Evolutionary conservation across 345 rosid genomes (phyloP).

Genomic region (Lumnitzera racemosa): DNA sequence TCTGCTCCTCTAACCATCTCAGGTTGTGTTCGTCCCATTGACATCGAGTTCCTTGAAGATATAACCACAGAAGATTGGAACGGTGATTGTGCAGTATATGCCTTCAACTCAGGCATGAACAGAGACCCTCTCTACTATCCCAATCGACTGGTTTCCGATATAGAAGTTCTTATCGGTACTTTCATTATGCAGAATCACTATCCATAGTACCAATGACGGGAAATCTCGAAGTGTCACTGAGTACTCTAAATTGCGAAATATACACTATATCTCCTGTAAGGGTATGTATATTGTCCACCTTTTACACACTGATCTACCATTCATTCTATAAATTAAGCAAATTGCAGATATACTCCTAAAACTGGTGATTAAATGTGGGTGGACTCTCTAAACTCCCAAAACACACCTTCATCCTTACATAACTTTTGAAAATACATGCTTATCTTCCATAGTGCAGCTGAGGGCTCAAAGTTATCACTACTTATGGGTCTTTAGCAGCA

Average conservation of each 20-base stretch:
- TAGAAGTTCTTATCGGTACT: neutral
- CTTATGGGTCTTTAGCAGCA: no score
- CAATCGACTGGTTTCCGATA: no score
- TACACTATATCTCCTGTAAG: slow-evolving; percentile 42
- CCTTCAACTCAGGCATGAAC: slow-evolving; percentile 34
- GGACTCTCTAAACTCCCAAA: no score
- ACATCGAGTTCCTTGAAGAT: slow-evolving; percentile 45
- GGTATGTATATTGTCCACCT: slow-evolving; percentile 19
- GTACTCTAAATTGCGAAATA: slow-evolving; percentile 36
- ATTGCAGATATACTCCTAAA: no score
- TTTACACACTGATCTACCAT: neutral
- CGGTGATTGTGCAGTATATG: slow-evolving; percentile 45
- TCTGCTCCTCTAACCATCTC: slow-evolving; percentile 20
- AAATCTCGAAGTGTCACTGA: slow-evolving; percentile 27
- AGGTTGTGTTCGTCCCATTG: slow-evolving; percentile 28
- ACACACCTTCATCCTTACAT: no score
- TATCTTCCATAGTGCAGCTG: no score
- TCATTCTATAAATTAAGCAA: no score
- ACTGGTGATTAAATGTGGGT: no score
- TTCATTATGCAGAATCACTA: slow-evolving; percentile 25
- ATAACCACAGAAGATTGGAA: slow-evolving; percentile 39
- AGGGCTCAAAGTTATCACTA: no score
- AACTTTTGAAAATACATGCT: no score
- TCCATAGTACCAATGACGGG: slow-evolving; percentile 28
- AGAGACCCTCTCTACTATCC: no score